Evolutionary conservation across 2,329 filamentous ascomycete genomes (phyloP).

Genomic region (Drechmeria coniospora): DNA sequence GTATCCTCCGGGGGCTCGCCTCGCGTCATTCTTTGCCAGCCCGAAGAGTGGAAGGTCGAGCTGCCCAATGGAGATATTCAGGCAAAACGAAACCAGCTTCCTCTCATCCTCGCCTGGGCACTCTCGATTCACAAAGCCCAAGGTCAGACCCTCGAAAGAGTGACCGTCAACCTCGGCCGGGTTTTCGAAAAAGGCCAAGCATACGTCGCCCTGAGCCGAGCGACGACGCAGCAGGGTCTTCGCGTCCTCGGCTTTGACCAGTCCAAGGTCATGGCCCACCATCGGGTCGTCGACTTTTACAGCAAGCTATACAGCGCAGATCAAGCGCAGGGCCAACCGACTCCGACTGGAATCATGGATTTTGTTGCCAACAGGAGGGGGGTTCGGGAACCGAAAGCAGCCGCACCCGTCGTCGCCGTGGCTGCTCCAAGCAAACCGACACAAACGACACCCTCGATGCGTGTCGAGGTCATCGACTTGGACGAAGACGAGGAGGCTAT

Average conservation of each 20-base stretch:
- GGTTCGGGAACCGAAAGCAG: conserved; percentile 2
- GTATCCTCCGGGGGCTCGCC: conserved; percentile 55
- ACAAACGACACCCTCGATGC: no score
- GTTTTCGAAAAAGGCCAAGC: conserved; percentile 97
- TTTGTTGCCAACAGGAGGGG: conserved; percentile 22
- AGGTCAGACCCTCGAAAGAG: conserved; percentile 81
- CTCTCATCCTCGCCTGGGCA: conserved; percentile 91
- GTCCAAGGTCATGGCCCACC: conserved; percentile 85
- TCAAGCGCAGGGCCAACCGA: conserved; percentile 21
- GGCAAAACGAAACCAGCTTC: conserved; percentile 67
- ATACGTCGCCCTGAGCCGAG: conserved; percentile 89
- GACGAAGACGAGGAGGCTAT: conserved; percentile 37
- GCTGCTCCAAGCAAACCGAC: no score
- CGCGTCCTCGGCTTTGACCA: conserved; percentile 84
- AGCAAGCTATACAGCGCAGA: conserved; percentile 63
- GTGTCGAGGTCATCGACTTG: conserved; percentile 13
- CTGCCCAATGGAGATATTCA: conserved; percentile 90
- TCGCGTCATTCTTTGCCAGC: conserved; percentile 55
- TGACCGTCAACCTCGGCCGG: conserved; percentile 82
- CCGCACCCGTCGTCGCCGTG: no score
- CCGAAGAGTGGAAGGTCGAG: conserved; percentile 92
- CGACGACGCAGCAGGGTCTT: conserved; percentile 71
- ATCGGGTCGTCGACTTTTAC: conserved; percentile 75
- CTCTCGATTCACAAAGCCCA: conserved; percentile 97
- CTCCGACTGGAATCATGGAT: conserved; percentile 19